A percentile compares a stretch with the other conserved stretches of the same genome.
Conservation (phyloP, 352 stramenopile genomes). For the Globisporangium okanoganense region DNA sequence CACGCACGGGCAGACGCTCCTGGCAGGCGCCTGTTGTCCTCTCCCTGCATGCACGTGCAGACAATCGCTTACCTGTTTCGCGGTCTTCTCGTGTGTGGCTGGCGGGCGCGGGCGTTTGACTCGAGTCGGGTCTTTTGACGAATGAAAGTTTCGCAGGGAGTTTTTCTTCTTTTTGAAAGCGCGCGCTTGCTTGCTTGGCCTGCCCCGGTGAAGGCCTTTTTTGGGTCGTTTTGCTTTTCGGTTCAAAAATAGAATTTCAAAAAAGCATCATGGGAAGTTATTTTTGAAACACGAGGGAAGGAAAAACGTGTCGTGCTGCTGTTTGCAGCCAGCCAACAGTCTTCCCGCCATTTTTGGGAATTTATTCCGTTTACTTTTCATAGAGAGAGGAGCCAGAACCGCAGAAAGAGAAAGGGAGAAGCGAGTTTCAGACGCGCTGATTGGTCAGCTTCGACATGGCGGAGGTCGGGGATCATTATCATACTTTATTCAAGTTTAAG, state of each 20-base stretch:
- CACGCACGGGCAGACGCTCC: not conserved
- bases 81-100: conserved; percentile 31
- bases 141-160: conserved; percentile 66
- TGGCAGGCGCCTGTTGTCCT: not conserved
- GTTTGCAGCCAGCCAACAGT: conserved; percentile 1
- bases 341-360: conserved; percentile 9
- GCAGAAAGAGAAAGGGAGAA: conserved; percentile 10
- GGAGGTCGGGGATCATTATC: not conserved
- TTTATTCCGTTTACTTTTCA: conserved; percentile 3
- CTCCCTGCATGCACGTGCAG: not conserved
- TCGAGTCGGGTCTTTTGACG: conserved; percentile 80
- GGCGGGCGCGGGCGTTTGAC: conserved; percentile 72
- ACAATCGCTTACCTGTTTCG: conserved; percentile 34
- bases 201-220: not conserved
- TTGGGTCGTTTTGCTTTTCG: conserved; percentile 15
- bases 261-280: not conserved
- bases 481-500: not conserved
- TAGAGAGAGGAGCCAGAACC: not conserved
- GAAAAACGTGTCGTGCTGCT: not conserved
- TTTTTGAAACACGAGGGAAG: conserved; percentile 9
- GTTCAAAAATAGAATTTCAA: conserved; percentile 15
- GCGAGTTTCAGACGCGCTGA: conserved; percentile 5
- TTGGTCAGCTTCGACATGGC: conserved; percentile 4
- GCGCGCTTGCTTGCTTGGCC: not conserved
- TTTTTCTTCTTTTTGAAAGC: conserved; percentile 23